Percentiles rank a stretch among this genome's conserved stretches.
These are phyloP conservation scores for Aschersonia sp. DNA, from an alignment of 2,329 filamentous ascomycete genomes.

Conservation along the genomic window DNA sequence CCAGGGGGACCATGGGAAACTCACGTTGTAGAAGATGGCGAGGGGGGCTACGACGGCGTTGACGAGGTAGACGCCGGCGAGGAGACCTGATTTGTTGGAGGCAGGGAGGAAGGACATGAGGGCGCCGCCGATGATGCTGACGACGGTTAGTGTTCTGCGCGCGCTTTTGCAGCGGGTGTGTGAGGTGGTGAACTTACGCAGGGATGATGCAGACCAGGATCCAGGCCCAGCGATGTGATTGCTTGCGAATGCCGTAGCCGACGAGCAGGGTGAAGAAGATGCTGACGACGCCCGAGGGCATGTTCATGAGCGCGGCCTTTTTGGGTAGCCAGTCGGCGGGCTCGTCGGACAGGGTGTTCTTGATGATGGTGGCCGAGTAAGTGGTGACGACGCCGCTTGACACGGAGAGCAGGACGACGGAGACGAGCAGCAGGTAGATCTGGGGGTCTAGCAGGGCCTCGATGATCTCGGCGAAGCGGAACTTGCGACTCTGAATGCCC, in stretches of 20 bases:
- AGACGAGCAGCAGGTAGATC: slow-evolving; percentile 32
- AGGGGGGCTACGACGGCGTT: slow-evolving; percentile 33
- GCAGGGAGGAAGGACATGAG: slow-evolving; percentile 37
- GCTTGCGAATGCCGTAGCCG: slow-evolving; percentile 29
- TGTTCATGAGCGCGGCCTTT: slow-evolving; percentile 36
- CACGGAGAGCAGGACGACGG: slow-evolving; percentile 34
- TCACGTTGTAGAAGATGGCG: slow-evolving; percentile 28
- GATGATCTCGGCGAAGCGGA: slow-evolving; percentile 34
- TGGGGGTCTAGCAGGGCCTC: slow-evolving; percentile 38
- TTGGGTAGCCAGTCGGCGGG: slow-evolving; percentile 14
- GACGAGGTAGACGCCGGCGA: slow-evolving; percentile 35
- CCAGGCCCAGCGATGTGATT: slow-evolving; percentile 35
- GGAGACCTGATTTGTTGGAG: slow-evolving; percentile 27
- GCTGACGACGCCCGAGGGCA: slow-evolving; percentile 35
- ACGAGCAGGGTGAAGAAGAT: slow-evolving; percentile 36
- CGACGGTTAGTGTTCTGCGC: background rate
- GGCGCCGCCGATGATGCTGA: slow-evolving; percentile 30
- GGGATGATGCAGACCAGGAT: slow-evolving; percentile 32
- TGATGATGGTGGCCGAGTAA: slow-evolving; percentile 39
- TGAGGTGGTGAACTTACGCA: slow-evolving; percentile 16
- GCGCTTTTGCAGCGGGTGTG: background rate
- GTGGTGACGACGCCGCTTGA: slow-evolving; percentile 38
- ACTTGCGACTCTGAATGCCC: slow-evolving; percentile 38
- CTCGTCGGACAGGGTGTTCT: slow-evolving; percentile 26
- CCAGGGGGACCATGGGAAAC: slow-evolving; percentile 3